Conservation (phyloP, 768 basidiomycete species). For the Amanita jacksonii region DNA sequence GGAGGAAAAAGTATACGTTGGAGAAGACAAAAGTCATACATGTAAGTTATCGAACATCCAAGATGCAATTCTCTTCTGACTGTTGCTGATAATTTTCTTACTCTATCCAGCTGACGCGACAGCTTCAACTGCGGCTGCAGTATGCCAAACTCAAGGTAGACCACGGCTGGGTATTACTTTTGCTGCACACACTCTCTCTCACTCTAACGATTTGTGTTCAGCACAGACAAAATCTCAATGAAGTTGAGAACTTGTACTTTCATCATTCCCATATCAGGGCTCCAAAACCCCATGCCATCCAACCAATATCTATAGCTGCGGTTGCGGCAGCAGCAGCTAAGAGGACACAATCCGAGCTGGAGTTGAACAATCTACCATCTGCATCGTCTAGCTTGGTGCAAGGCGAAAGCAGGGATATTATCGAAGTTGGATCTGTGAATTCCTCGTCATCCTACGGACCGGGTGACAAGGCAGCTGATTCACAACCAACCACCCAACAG, state of each 20-base stretch:
- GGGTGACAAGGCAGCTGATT: no score
- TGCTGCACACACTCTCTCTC: background rate
- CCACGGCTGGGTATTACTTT: slow-evolving; percentile 60
- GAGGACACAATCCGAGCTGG: no score
- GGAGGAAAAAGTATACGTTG: slow-evolving; percentile 39
- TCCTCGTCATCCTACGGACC: no score
- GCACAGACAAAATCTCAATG: slow-evolving; percentile 73
- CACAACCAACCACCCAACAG: no score
- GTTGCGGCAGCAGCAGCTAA: background rate
- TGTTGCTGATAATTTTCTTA: background rate
- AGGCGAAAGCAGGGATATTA: no score
- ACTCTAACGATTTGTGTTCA: slow-evolving; percentile 17
- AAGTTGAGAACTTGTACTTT: slow-evolving; percentile 79
- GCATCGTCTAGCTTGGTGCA: no score
- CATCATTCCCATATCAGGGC: slow-evolving; percentile 51
- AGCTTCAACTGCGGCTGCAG: slow-evolving; percentile 64
- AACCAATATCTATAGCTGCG: background rate
- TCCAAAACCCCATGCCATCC: background rate
- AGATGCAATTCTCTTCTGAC: slow-evolving; percentile 14
- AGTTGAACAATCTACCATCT: no score
- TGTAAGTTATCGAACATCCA: no score
- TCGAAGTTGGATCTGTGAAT: no score
- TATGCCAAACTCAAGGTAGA: slow-evolving; percentile 76
- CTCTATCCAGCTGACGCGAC: slow-evolving; percentile 47
- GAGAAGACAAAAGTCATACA: slow-evolving; percentile 51